Evolutionary conservation across 352 stramenopile genomes (phyloP).

Genomic region (Globisporangium polare): DNA sequence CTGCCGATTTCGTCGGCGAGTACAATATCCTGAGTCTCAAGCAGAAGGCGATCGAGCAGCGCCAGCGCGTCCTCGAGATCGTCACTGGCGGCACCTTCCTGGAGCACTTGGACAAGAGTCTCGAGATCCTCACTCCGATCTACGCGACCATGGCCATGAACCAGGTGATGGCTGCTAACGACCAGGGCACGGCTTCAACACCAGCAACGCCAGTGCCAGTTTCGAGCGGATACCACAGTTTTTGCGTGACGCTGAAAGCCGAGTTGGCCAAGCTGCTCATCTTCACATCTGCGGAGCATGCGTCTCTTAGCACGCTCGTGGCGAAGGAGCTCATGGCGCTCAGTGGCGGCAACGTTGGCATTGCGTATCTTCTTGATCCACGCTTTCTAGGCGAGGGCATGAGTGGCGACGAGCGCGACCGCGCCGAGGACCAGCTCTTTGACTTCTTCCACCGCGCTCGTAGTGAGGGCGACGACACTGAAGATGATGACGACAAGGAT

Average conservation of each 20-base stretch:
- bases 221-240: conserved; percentile 5
- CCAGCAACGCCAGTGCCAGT: background rate
- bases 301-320: background rate
- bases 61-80: background rate
- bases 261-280: background rate
- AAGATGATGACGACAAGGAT: conserved; percentile 1
- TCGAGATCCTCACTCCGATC: conserved; percentile 10
- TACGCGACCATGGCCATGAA: background rate
- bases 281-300: background rate
- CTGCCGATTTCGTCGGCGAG: background rate
- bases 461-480: background rate
- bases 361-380: conserved; percentile 16
- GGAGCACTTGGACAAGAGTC: conserved; percentile 10
- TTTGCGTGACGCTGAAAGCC: background rate
- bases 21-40: background rate
- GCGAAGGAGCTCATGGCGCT: background rate
- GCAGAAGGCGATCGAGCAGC: background rate
- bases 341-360: background rate
- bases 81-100: conserved; percentile 2
- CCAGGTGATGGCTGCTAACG: background rate
- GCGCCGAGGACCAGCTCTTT: conserved; percentile 30
- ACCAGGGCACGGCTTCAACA: background rate
- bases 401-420: conserved; percentile 24
- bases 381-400: conserved; percentile 15
- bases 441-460: conserved; percentile 9